Evolutionary conservation across 768 basidiomycete genomes (phyloP), one percentile per base, ranked within the genome.

Genomic region (Psilocybe subaeruginosa): DNA sequence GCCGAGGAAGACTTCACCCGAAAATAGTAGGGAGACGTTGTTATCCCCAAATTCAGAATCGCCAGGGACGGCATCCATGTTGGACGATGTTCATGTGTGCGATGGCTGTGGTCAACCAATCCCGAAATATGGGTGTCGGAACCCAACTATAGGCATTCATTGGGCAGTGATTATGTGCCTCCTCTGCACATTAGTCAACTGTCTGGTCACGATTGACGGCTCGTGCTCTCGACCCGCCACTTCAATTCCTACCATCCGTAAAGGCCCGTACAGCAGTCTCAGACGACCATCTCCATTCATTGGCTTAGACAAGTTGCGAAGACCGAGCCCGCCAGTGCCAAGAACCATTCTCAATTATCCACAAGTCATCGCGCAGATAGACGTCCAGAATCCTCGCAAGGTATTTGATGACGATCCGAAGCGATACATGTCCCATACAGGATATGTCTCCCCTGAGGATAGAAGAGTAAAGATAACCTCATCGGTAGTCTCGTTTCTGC

Each of bases 251-350:
- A 43, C 14, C 11, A 43, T 43, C 41, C 6, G 14, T 5, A 43
- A 31, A 51, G 30, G 16, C 23, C 57, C 43, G 29, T 33, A 50
- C 0, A 23, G 43, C 23, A 27, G 14, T 4, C 27, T 58, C 19
- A 29, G 11, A 30, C 48, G 49, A 58, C 57, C 57, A 7, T 58
- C 57, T 1, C 57, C 57, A 7, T 58, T 23, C 23, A 52, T 58
- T 12, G 57, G 57, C 16, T 29, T 58, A 2, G 57, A 58, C 3
- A 51, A 58, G 41, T 5, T 43, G 4, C 8, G 14, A 16, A 17
- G 49, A 3, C 3, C 19, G 11, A 27, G 14, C n/a, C 9, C 49
- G 5, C 30, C 8, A n/a, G 14, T 14, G 6, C 49, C 49, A 3
- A 19, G 9, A 17, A 7, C 33, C 2, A 7, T 8, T n/a, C 35